Evolutionary conservation across 768 basidiomycete species (phyloP), one percentile per base, ranked within the genome.

Genomic region (Lyophyllum shimeji): DNA sequence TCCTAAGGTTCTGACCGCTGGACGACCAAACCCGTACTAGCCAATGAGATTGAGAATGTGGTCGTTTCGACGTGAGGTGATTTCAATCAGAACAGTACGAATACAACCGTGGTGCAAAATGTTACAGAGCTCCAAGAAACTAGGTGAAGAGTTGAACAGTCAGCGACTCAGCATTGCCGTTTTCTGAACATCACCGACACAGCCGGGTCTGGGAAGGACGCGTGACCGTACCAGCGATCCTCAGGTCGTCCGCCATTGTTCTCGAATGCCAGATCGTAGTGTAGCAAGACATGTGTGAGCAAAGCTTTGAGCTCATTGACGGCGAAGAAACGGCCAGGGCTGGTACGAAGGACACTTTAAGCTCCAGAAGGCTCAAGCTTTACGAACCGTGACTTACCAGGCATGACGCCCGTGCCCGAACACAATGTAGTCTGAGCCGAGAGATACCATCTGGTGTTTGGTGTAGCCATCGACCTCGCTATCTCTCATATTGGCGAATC

Each of bases 271-370:
- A 76, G 27, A 57, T 79, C 77, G 54, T 75, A 79, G 20, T 71
- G 69, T 50, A 73, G 21, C 1, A 78, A 47, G 15, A 76, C 47
- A 47, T 75, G 65, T 7, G 72, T 62, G 52, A 76, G 63, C 61
- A 76, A 68, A 11, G 70, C 63, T 52, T 79, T 78, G 17, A 76
- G 60, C 47, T 72, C 71, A 46, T 64, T 70, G 2, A 71, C 68
- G 1, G 76, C 75, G 49, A 78, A 74, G 62, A 76, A 76, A 9
- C 78, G 68, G 0, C 77, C 78, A 29, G 78, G 75, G 47, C 71
- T 72, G 44, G n/a, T n/a, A n/a, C n/a, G 40, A 3, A 37, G 29
- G 21, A 21, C 18, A 3, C 5, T 29, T 7, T 18, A 9, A 25
- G 13, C n/a, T n/a, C 20, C 6, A 37, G n/a, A 24, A 33, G 6